Percentiles rank a stretch among this genome's conserved stretches.
Evolutionary conservation across 78 protist genomes (phyloP).

Genomic region (Tieghemostelium lacteum): DNA sequence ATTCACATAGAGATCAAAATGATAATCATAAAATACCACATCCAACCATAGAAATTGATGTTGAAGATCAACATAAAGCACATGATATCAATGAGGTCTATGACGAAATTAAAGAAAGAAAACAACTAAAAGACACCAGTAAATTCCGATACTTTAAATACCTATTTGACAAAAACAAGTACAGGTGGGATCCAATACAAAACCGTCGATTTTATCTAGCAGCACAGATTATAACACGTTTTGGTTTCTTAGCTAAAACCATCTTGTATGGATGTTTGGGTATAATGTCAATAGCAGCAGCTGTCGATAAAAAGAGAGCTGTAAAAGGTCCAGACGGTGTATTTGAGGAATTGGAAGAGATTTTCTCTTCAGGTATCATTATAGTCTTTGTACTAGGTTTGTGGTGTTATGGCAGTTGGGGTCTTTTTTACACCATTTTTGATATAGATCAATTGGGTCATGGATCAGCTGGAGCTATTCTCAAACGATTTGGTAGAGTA

Average conservation of each 20-base stretch:
- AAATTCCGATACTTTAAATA: conserved; percentile 26
- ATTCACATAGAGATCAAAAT: conserved; percentile 20
- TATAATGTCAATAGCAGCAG: conserved; percentile 43
- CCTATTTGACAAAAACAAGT: conserved; percentile 17
- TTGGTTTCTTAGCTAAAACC: conserved; percentile 57
- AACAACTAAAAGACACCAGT: background rate
- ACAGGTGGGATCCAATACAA: conserved; percentile 16
- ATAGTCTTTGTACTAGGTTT: conserved; percentile 36
- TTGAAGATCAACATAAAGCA: background rate
- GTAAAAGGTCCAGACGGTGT: conserved; percentile 52
- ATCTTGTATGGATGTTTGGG: conserved; percentile 45
- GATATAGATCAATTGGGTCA: conserved; percentile 64
- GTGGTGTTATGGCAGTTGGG: conserved; percentile 63
- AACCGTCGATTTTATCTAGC: conserved; percentile 45
- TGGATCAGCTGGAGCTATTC: conserved; percentile 38
- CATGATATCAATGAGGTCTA: background rate
- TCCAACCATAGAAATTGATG: background rate
- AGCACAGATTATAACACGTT: conserved; percentile 45
- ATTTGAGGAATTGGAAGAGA: conserved; percentile 62
- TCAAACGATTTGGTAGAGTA: conserved; percentile 62
- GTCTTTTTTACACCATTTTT: conserved; percentile 41
- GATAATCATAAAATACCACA: background rate
- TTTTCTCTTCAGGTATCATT: conserved; percentile 57
- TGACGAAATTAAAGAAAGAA: background rate
- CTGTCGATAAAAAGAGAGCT: conserved; percentile 50